A percentile compares a stretch with the other conserved stretches of the same genome.
Conservation (phyloP, 1,284 basidiomycete species). For the Anthracocystis setariae region DNA sequence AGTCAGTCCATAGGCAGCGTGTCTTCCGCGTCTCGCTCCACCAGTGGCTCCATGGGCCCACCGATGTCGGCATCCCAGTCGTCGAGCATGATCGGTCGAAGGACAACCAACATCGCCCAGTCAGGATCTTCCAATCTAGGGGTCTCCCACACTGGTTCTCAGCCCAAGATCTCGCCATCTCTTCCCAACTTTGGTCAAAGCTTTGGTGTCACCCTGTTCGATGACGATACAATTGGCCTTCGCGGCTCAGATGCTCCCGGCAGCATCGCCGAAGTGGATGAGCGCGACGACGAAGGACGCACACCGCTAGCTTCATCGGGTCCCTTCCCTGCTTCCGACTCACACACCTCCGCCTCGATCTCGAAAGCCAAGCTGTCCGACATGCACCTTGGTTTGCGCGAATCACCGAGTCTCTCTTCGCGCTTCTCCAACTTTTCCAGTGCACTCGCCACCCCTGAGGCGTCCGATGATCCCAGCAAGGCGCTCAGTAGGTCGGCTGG, state of each 20-base stretch:
- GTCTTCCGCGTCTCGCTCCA: conserved; percentile 30
- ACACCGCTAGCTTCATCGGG: conserved; percentile 30
- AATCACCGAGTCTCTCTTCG: conserved; percentile 43
- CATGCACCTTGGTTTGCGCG: conserved; percentile 38
- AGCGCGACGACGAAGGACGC: conserved; percentile 15
- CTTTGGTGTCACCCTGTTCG: conserved; percentile 39
- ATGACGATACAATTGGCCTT: conserved; percentile 10
- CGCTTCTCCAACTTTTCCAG: conserved; percentile 58
- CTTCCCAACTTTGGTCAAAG: conserved; percentile 40
- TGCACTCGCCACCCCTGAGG: conserved; percentile 42
- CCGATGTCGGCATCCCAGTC: conserved; percentile 34
- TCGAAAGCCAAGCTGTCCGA: conserved; percentile 19
- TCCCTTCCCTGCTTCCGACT: conserved; percentile 21
- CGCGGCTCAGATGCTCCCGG: conserved; percentile 10
- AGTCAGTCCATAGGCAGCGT: conserved; percentile 26
- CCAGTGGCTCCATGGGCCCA: conserved; percentile 43
- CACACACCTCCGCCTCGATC: not conserved
- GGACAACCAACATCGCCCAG: conserved; percentile 2
- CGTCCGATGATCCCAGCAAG: conserved; percentile 28
- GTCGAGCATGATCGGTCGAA: conserved; percentile 7
- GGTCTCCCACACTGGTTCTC: not conserved
- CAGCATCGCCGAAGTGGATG: conserved; percentile 37
- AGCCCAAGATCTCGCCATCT: conserved; percentile 34
- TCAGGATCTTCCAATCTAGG: not conserved
- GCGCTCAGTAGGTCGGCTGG: conserved; percentile 19